A percentile compares a stretch with the other conserved stretches of the same genome.
phyloP scores from a whole-genome alignment of 2,329 filamentous ascomycete species.

The Fonsecaea pedrosoi region DNA sequence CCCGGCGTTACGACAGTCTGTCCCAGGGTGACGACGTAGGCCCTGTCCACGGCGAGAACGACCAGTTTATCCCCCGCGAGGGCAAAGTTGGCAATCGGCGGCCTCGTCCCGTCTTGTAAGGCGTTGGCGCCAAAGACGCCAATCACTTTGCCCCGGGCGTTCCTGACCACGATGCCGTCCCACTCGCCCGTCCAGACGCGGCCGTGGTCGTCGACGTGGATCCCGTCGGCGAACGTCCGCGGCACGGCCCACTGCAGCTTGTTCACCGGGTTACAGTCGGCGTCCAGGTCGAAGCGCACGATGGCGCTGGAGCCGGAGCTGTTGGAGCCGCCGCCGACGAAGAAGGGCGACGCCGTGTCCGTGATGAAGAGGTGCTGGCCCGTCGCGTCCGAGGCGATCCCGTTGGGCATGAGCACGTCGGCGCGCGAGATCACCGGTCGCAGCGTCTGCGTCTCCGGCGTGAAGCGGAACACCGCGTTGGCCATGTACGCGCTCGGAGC shows the following conservation, averaged over 20 bases:
- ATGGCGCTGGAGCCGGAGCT: not conserved
- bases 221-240: not conserved
- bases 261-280: not conserved
- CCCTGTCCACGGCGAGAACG: not conserved
- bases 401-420: constrained; percentile 9
- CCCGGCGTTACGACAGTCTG: too few species aligned
- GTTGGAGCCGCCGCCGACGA: not conserved
- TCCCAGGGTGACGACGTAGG: not conserved
- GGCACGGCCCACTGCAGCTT: not conserved
- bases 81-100: constrained; percentile 3
- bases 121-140: constrained; percentile 5
- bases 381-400: not conserved
- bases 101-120: not conserved
- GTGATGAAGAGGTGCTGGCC: not conserved
- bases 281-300: constrained; percentile 4
- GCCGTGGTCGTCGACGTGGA: constrained; percentile 4
- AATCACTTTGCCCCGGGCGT: not conserved
- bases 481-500: not conserved
- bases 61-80: constrained; percentile 3
- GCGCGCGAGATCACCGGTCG: constrained; percentile 5
- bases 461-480: constrained; percentile 2
- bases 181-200: constrained; percentile 10
- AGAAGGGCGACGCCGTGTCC: constrained; percentile 4
- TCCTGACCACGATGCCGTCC: constrained; percentile 12
- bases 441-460: not conserved